A percentile compares a stretch with the other conserved stretches of the same genome.
Evolutionary conservation across 257 asterid species (phyloP).

Genomic region (Cordia subcordata): DNA sequence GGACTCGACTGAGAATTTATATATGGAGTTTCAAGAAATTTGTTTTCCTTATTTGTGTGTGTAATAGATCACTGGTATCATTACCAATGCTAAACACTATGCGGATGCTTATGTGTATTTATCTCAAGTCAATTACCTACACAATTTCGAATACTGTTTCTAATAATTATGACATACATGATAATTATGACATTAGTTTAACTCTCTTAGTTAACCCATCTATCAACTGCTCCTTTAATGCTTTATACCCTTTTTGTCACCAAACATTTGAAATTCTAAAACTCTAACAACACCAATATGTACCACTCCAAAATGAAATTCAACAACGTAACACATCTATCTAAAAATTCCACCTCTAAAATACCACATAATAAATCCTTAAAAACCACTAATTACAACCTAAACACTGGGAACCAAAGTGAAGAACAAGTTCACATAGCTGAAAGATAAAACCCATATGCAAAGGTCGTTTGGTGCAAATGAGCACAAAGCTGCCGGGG

Average conservation of each 20-base stretch:
- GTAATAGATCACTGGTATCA: constrained; percentile 1
- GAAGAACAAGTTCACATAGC: no score
- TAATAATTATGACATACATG: no score
- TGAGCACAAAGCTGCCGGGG: neutral
- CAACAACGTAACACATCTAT: neutral
- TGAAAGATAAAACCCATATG: no score
- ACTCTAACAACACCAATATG: neutral
- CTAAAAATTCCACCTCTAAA: neutral
- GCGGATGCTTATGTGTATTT: constrained; percentile 9
- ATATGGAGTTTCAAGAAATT: neutral
- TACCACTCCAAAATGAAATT: neutral
- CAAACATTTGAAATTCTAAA: neutral
- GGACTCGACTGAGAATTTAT: neutral
- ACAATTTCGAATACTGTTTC: no score
- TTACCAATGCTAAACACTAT: neutral
- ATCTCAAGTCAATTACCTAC: constrained; percentile 86
- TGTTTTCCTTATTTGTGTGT: neutral
- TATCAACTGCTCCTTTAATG: neutral
- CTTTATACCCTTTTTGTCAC: neutral
- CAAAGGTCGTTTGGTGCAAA: no score
- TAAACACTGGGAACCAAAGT: neutral
- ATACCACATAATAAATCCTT: neutral
- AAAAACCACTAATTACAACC: neutral
- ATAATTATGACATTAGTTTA: no score
- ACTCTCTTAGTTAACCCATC: neutral